Evolutionary conservation across 2,329 filamentous ascomycete genomes (phyloP), one percentile per base, ranked within the genome.

Genomic region (Diaporthe velutina): DNA sequence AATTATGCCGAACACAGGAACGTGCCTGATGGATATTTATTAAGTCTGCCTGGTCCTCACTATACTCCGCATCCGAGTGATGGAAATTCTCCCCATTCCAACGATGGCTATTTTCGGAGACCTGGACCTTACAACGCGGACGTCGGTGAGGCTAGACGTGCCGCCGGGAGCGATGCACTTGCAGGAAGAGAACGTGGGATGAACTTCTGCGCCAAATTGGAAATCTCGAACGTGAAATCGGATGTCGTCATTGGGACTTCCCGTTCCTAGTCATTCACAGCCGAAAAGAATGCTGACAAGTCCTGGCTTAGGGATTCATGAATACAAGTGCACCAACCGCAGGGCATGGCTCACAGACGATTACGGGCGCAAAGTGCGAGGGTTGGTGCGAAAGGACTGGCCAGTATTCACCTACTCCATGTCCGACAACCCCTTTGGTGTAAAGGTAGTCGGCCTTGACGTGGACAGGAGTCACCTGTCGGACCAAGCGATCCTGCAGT

Each of bases 401-500:
- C 48, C 40, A 15, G 25, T 35, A 7, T 67, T 67, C 19, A 4
- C 15, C 13, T 17, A 15, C 45, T 35, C 61, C 1, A 52, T 75
- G 4, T 71, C 64, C 17, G 74, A 73, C 10, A 70, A 66, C 35
- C 70, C 74, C 3, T 75, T 75, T 48, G 74, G 74, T 1, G 74
- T 75, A 25, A 55, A 35, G 6, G 30, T n/a, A 8, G 61, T 67
- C 25, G 28, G 19, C 17, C 35, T 67, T 28, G 42, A 67, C 3
- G 30, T 28, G 8, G 45, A 25, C 19, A 38, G 33, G 22, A 30
- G 52, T 6, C 33, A 17, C 19, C 8, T 54, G 25, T 25, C 50
- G 4, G 35, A 57, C 50, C 67, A 70, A 71, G 81, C 79, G 19
- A 76, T 80, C 25, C 77, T 83, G 9, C 82, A 83, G 70, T 83